Conservation (phyloP, 257 asterid species). For the Marsdenia floribunda region DNA sequence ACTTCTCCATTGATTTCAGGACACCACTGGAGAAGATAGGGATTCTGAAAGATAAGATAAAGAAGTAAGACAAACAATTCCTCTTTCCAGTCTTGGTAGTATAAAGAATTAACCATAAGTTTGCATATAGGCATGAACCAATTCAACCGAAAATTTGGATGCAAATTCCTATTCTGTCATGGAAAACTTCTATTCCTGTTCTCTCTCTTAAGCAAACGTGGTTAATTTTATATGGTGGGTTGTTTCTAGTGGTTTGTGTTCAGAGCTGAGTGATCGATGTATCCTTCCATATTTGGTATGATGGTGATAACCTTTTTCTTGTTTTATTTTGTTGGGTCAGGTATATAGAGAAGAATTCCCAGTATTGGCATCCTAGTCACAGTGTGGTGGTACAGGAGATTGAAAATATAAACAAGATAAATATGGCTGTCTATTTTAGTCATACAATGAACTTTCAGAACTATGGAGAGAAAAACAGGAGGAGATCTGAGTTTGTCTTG, state of each 20-base stretch:
- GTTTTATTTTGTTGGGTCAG: constrained; percentile 27
- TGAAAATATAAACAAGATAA: constrained; percentile 78
- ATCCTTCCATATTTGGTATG: background rate
- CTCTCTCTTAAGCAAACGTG: background rate
- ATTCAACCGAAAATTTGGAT: background rate
- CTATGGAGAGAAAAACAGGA: constrained; percentile 49
- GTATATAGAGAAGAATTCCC: constrained; percentile 61
- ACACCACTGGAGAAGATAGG: constrained; percentile 75
- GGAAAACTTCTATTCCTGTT: background rate
- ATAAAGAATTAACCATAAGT: background rate
- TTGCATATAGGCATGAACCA: background rate
- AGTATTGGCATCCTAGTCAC: constrained; percentile 83
- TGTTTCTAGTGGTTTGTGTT: background rate
- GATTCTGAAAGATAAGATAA: constrained; percentile 52
- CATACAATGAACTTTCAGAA: constrained; percentile 89
- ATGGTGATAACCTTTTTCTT: background rate
- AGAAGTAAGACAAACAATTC: constrained; percentile 38
- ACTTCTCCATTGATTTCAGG: constrained; percentile 71
- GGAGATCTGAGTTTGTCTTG: constrained; percentile 57
- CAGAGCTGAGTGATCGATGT: too few species aligned
- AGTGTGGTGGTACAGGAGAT: constrained; percentile 81
- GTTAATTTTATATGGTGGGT: background rate
- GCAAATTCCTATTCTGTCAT: background rate
- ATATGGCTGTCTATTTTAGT: constrained; percentile 60
- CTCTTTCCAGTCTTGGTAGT: background rate